These are phyloP conservation scores for Tricholoma matsutake DNA, from an alignment of 768 basidiomycete genomes.

Conservation along the genomic window DNA sequence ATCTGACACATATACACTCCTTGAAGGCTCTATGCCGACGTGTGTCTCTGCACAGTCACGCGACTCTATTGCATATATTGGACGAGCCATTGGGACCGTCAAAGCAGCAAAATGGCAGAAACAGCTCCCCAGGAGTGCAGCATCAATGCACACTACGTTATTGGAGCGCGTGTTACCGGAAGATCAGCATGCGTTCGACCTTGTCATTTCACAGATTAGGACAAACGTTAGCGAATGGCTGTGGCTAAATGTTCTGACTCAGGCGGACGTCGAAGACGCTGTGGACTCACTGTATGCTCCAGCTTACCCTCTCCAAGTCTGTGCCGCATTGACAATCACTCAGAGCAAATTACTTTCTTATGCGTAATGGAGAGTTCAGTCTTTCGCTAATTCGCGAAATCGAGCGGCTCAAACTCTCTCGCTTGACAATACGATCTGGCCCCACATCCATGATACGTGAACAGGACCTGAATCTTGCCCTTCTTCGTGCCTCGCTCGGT, in stretches of 20 bases:
- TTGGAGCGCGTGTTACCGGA: constrained; percentile 69
- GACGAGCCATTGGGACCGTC: constrained; percentile 82
- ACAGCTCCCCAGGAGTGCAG: constrained; percentile 67
- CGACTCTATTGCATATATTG: constrained; percentile 84
- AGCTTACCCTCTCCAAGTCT: background rate
- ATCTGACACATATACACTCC: constrained; percentile 53
- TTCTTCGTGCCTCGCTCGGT: constrained; percentile 84
- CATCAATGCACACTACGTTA: constrained; percentile 60
- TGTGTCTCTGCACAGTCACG: constrained; percentile 69
- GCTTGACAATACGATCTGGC: constrained; percentile 64
- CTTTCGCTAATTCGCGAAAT: constrained; percentile 84
- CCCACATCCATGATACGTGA: constrained; percentile 79
- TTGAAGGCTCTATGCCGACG: constrained; percentile 68
- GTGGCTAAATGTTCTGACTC: constrained; percentile 86
- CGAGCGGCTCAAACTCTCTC: constrained; percentile 76
- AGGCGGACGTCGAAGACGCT: constrained; percentile 77
- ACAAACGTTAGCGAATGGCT: constrained; percentile 90
- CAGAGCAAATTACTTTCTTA: constrained; percentile 85
- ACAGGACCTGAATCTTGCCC: constrained; percentile 83
- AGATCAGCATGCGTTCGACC: constrained; percentile 75
- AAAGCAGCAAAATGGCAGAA: constrained; percentile 77
- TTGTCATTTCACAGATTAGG: constrained; percentile 69
- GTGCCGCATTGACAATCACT: background rate
- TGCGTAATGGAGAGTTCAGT: constrained; percentile 86
- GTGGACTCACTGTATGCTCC: constrained; percentile 76